Evolutionary conservation across 2,329 filamentous ascomycete species (phyloP).

Genomic region (Xylogone sp.): DNA sequence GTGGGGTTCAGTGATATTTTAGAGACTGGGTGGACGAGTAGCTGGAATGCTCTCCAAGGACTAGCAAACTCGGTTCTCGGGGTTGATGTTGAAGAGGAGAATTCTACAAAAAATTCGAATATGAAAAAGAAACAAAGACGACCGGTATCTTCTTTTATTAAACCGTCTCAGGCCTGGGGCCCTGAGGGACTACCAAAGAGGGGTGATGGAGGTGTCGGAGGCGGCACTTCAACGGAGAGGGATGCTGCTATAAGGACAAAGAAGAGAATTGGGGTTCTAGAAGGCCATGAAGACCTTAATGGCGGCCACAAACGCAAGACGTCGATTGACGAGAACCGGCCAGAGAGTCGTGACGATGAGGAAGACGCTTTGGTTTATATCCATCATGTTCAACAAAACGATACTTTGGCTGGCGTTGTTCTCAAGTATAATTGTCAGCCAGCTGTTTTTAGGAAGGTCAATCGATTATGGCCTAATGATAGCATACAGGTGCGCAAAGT

Average conservation of each 20-base stretch:
- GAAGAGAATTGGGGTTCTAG: conserved; percentile 55
- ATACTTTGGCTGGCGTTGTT: conserved; percentile 88
- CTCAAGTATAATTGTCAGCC: conserved; percentile 86
- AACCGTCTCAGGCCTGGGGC: conserved; percentile 24
- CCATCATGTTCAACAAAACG: conserved; percentile 75
- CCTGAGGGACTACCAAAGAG: conserved; percentile 15
- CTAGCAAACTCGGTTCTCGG: conserved; percentile 29
- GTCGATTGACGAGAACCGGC: conserved; percentile 22
- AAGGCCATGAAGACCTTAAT: conserved; percentile 55
- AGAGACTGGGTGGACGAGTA: conserved; percentile 24
- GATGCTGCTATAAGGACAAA: conserved; percentile 52
- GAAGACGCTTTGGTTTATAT: conserved; percentile 84
- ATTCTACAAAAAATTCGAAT: not conserved
- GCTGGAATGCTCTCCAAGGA: conserved; percentile 26
- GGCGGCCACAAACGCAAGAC: conserved; percentile 30
- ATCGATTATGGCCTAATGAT: conserved; percentile 93
- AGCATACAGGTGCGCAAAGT: conserved; percentile 80
- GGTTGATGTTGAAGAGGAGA: conserved; percentile 14
- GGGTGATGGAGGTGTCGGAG: conserved; percentile 37
- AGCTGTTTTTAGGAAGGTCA: conserved; percentile 78
- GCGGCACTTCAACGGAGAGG: conserved; percentile 49
- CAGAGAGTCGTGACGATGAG: conserved; percentile 46
- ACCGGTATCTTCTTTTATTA: not conserved
- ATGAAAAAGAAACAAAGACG: conserved; percentile 8
- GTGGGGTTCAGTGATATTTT: conserved; percentile 15